Percentiles rank a stretch among this genome's conserved stretches.
Conservation (phyloP, 2,329 filamentous ascomycete genomes). For the Coniochaeta prunicola region DNA sequence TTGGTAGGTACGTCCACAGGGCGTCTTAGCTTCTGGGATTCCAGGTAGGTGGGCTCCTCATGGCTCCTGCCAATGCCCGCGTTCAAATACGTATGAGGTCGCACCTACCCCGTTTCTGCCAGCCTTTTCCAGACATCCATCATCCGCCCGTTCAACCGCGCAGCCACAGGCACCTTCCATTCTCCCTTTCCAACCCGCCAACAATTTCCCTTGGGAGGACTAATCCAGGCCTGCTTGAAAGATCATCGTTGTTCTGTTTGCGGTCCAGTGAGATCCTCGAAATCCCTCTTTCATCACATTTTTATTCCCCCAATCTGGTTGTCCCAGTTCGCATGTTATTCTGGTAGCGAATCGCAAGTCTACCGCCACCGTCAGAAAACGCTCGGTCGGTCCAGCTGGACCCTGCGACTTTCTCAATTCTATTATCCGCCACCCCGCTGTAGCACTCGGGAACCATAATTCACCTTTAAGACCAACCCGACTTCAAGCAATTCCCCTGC, state of each 20-base stretch:
- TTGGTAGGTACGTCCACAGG: no score
- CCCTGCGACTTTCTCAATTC: background rate
- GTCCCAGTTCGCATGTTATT: background rate
- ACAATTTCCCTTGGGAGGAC: background rate
- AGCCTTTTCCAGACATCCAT: background rate
- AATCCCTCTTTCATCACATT: background rate
- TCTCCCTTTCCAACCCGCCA: background rate
- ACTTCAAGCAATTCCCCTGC: background rate
- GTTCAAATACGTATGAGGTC: background rate
- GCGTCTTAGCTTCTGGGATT: background rate
- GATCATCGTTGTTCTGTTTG: background rate
- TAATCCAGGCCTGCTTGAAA: background rate
- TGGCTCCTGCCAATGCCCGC: background rate
- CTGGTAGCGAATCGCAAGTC: background rate
- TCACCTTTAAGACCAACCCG: background rate
- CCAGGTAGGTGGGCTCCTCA: background rate
- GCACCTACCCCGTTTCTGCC: background rate
- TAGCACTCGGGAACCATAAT: background rate
- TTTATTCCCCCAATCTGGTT: background rate
- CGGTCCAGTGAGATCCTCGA: background rate
- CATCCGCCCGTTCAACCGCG: background rate
- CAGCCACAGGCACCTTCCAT: background rate
- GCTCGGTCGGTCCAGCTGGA: background rate
- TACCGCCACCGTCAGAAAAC: background rate
- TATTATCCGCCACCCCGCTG: conserved; percentile 1